Base-by-base conservation (phyloP, 1,284 basidiomycete genomes). In the Takashimella koratensis region DNA sequence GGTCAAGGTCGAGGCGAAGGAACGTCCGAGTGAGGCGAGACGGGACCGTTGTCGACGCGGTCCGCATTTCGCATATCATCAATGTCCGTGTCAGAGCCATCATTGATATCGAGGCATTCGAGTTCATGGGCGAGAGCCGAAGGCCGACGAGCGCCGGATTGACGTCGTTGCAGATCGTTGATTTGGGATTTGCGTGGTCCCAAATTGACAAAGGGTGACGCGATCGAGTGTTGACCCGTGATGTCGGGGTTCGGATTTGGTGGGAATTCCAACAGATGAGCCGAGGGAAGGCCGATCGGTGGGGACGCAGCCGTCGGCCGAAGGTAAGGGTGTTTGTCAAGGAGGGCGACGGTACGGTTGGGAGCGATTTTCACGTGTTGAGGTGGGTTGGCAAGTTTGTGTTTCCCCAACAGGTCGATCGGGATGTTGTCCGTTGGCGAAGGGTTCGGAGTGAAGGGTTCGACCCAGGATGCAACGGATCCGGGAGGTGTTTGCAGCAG, bases 181-280 rank as follows among this genome's bases (percentile, higher is more conserved):
- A 53, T n/a, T 42, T 49, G 25, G 30, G 16, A 48, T 11, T 3
- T 26, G 44, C 16, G 48, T 41, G 20, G 22, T 13, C 10, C 24
- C 47, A 43, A 44, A 43, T 70, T 67, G 51, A 58, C 58, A 53
- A 68, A 67, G 13, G 66, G 65, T 4, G 64, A 64, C 4, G 65
- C 65, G 40, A 70, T 64, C 20, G 63, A 61, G 42, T 57, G 55
- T 56, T 66, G 65, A 26, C 21, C 41, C 26, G 47, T 47, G 6
- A 40, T 45, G 43, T 60, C 39, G 26, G 52, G 36, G 21, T 51
- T 48, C 4, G 49, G 49, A 24, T 49, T 46, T 6, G 56, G 52
- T 24, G 58, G 51, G 13, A 63, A 21, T 49, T 54, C 60, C 42
- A 70, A 54, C 19, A 65, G 43, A 43, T 63, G 56, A 23, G 50